These are phyloP conservation scores for Staphylotrichum tortipilum DNA, from an alignment of 495 filamentous ascomycete species.

Conservation along the genomic window DNA sequence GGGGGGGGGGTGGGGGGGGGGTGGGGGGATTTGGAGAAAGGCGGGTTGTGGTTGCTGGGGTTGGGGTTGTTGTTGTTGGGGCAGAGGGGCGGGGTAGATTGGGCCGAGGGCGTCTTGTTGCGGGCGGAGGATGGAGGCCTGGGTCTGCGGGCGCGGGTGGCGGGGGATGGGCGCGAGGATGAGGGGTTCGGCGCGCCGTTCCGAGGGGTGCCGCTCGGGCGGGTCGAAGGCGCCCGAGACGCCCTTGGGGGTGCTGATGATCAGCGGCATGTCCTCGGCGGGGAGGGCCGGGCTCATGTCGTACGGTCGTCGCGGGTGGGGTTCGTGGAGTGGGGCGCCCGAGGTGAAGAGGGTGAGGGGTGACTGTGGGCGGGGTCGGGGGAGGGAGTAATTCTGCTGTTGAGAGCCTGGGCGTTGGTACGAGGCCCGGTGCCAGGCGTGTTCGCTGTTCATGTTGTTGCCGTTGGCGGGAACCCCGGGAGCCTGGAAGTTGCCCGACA, in stretches of 20 bases:
- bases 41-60: not conserved
- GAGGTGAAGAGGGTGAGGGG: conserved; percentile 9
- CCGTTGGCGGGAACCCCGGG: conserved; percentile 24
- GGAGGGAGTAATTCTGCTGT: conserved; percentile 20
- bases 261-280: conserved; percentile 35
- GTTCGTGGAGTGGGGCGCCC: conserved; percentile 15
- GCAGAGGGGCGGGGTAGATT: conserved; percentile 63
- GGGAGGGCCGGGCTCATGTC: conserved; percentile 11
- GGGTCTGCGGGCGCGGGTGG: conserved; percentile 32
- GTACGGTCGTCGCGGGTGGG: conserved; percentile 19
- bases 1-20: too few species aligned
- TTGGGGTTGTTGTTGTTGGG: conserved; percentile 48
- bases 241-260: conserved; percentile 41
- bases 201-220: conserved; percentile 21
- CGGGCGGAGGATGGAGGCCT: conserved; percentile 35
- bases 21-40: too few species aligned
- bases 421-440: conserved; percentile 6
- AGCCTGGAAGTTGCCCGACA: conserved; percentile 27
- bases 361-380: conserved; percentile 12
- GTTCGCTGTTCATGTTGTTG: conserved; percentile 11
- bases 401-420: conserved; percentile 21
- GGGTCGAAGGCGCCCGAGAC: conserved; percentile 37
- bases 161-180: conserved; percentile 36
- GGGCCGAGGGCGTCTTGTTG: conserved; percentile 56
- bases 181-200: conserved; percentile 24